Evolutionary conservation across 768 basidiomycete species (phyloP), one percentile per base, ranked within the genome.

Genomic region (Chalciporus chontae): DNA sequence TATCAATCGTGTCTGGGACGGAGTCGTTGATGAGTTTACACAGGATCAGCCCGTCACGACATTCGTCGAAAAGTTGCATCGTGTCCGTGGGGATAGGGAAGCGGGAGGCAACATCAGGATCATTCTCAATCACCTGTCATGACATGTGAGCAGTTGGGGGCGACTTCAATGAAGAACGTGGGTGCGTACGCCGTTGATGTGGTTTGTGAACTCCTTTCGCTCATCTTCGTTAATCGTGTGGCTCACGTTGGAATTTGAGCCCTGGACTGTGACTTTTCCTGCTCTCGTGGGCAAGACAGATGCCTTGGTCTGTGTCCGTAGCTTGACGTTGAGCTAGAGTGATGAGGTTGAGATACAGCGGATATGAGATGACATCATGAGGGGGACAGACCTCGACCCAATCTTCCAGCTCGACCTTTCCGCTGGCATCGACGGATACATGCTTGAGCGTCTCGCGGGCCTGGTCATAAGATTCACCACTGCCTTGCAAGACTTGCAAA

Each of bases 21-120:
- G 96, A 95, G 73, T 99, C 95, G 70, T 99, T 95, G 78, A 98
- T 93, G 57, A 98, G 85, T 78, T 97, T 98, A 71, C 90, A 96
- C 26, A 99, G 87, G 60, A 99, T 84, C 64, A 99, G 76, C 55
- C 95, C 96, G 62, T 99, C 95, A 62, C 87, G 82, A 70, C 87
- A 90, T 69, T 98, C 96, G 64, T 98, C 96, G 62, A 98, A 98
- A 55, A 99, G 78, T 59, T 99, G 96, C 94, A 98, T 96, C 17
- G 94, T 97, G 48, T 91, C 80, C 8, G 93, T 94, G 0, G 94
- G 94, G 54, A 98, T 95, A 5, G 94, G 95, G 56, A 91, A 80
- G 38, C 93, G 80, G 51, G 74, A 70, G 17, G 82, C 84, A 47
- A 98, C 76, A 66, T 96, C 96, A 27, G 83, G 65, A 65, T 98